These are phyloP conservation scores for Polytolypa hystricis DNA, from an alignment of 2,329 filamentous ascomycete genomes.

Conservation along the genomic window DNA sequence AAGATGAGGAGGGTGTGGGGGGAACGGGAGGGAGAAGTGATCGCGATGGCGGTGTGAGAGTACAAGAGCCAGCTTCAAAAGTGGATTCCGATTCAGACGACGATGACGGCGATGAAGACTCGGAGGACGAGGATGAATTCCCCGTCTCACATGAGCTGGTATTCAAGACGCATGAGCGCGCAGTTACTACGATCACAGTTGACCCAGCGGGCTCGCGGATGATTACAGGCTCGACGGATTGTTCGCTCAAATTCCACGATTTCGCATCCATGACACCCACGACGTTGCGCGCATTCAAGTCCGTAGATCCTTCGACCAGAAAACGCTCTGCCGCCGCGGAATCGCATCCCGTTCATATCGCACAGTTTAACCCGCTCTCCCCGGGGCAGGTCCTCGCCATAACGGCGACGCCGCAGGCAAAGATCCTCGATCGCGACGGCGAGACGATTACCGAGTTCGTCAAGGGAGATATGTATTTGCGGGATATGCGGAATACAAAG, in stretches of 20 bases:
- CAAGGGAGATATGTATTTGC: conserved; percentile 96
- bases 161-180: conserved; percentile 81
- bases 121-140: conserved; percentile 73
- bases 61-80: conserved; percentile 25
- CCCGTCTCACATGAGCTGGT: conserved; percentile 88
- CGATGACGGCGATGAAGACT: conserved; percentile 48
- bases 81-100: conserved; percentile 36
- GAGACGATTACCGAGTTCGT: conserved; percentile 77
- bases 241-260: conserved; percentile 84
- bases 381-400: conserved; percentile 76
- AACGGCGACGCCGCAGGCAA: conserved; percentile 79
- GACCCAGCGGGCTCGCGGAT: conserved; percentile 78
- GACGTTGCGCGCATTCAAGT: conserved; percentile 87
- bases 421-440: conserved; percentile 80
- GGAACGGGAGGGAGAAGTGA: conserved; percentile 15
- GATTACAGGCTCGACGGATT: conserved; percentile 84
- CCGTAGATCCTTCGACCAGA: conserved; percentile 70
- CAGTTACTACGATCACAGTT: conserved; percentile 71
- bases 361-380: conserved; percentile 73
- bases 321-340: conserved; percentile 64
- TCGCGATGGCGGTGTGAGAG: conserved; percentile 15
- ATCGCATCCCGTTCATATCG: conserved; percentile 76
- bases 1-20: conserved; percentile 16
- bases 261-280: conserved; percentile 93
- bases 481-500: conserved; percentile 96